Evolutionary conservation across 306 rosid species (phyloP), one percentile per base, ranked within the genome.

Genomic region (Cucurbita maxima): DNA sequence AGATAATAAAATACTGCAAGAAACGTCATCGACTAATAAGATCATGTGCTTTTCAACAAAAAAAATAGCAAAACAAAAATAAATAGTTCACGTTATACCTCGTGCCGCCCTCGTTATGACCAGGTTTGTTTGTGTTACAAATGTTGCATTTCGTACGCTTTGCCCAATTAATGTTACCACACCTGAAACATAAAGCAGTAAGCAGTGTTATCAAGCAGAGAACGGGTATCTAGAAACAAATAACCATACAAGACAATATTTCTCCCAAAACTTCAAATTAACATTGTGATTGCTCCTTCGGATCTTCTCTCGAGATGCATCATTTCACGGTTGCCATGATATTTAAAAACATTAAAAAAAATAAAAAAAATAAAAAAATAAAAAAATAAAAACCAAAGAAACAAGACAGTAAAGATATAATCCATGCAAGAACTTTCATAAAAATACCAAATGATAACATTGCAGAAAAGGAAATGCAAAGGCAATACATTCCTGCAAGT

Each of bases 151-250:
- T 94, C 14, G 82, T 81, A 63, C 99, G 89, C 88, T 94, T 94
- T 52, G 99, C 99, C 99, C 99, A 94, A 68, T 94, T 94, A 85
- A 94, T 91, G 78, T 94, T 94, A 78, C 78, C 99, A 86, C 99
- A 94, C 99, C 99, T 94, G 80, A 62, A 73, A 81, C 71, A 10
- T 64, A 43, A 40, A 64, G 37, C 71, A 43, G 37, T 10, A 72
- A 54, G 61, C 62, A 72, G 74, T 70, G 11, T 13, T 68, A 70
- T 50, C 58, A 48, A 30, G 10, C 58, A 50, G 25, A 15, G 44
- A 50, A 50, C 5, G 10, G 15, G 44, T 48, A 47, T 47, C 36
- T 47, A 47, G 5, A 68, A 69, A 68, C 73, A 48, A 68, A 68
- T 4, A 47, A 45, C 20, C n/a, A 10, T 14, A 47, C 36, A 18